A percentile compares a stretch with the other conserved stretches of the same genome.
These are phyloP conservation scores for Volvox africanus DNA, from an alignment of 139 green algal genomes.

Conservation along the genomic window DNA sequence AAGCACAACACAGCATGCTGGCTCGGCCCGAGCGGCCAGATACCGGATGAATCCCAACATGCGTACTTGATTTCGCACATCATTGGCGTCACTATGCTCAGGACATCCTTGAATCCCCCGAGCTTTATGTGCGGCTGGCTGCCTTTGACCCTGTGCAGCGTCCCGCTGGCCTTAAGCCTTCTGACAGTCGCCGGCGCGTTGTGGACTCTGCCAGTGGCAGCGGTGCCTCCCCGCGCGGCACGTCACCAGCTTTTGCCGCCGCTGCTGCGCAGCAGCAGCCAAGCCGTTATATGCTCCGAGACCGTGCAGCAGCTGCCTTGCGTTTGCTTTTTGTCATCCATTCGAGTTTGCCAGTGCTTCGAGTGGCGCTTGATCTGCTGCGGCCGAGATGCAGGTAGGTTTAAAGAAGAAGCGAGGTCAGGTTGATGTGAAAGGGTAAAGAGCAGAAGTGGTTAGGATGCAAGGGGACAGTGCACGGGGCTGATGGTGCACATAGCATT, in stretches of 20 bases:
- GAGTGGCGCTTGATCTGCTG: constrained; percentile 1
- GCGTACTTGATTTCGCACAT: no score
- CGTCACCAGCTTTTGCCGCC: neutral
- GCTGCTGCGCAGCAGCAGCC: neutral
- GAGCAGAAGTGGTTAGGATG: no score
- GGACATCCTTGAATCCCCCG: neutral
- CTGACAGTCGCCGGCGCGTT: constrained; percentile 7
- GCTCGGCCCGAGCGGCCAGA: no score
- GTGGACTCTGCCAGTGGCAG: neutral
- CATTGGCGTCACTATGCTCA: no score
- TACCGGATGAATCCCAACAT: no score
- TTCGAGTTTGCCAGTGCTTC: neutral
- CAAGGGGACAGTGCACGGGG: no score
- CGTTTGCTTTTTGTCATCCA: constrained; percentile 22
- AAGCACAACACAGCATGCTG: no score
- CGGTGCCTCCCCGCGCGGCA: no score
- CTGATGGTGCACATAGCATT: no score
- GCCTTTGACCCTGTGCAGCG: neutral
- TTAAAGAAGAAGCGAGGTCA: no score
- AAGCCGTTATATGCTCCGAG: neutral
- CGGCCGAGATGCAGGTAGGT: neutral
- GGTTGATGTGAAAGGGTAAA: no score
- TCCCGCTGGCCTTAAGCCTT: neutral
- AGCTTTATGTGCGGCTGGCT: neutral
- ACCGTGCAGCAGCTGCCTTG: constrained; percentile 1